These are phyloP conservation scores for Echria macrotheca DNA, from an alignment of 495 filamentous ascomycete genomes.

Conservation along the genomic window DNA sequence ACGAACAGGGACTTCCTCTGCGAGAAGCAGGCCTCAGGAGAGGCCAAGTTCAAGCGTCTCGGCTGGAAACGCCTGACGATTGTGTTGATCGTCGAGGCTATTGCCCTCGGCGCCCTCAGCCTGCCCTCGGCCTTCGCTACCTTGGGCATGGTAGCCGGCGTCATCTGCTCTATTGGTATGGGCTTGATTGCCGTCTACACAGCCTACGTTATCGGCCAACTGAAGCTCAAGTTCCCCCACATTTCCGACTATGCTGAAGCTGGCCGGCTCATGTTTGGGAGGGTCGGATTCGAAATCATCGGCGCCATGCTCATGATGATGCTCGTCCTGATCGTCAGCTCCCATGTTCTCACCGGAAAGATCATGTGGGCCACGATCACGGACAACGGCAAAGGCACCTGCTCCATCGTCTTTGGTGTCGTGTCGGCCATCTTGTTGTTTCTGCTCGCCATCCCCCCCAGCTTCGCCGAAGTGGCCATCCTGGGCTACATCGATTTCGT, in stretches of 20 bases:
- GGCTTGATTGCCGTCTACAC: slow-evolving; percentile 71
- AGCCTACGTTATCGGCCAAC: slow-evolving; percentile 70
- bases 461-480: slow-evolving; percentile 53
- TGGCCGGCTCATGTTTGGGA: slow-evolving; percentile 59
- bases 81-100: slow-evolving; percentile 68
- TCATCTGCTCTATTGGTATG: slow-evolving; percentile 54
- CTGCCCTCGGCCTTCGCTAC: slow-evolving; percentile 60
- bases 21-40: slow-evolving; percentile 32
- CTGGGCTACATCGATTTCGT: slow-evolving; percentile 55
- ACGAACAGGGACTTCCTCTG: background rate
- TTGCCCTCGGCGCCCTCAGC: slow-evolving; percentile 64
- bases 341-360: slow-evolving; percentile 67
- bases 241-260: slow-evolving; percentile 70
- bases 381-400: slow-evolving; percentile 55
- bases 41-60: slow-evolving; percentile 37
- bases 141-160: slow-evolving; percentile 53
- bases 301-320: slow-evolving; percentile 60
- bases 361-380: slow-evolving; percentile 66
- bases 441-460: slow-evolving; percentile 55
- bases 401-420: slow-evolving; percentile 62
- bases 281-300: slow-evolving; percentile 58
- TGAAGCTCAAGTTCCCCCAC: slow-evolving; percentile 67
- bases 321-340: slow-evolving; percentile 70
- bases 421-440: slow-evolving; percentile 60
- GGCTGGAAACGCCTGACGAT: slow-evolving; percentile 48